Evolutionary conservation across 2,329 filamentous ascomycete species (phyloP).

Genomic region (Sphaerostilbella broomeana): DNA sequence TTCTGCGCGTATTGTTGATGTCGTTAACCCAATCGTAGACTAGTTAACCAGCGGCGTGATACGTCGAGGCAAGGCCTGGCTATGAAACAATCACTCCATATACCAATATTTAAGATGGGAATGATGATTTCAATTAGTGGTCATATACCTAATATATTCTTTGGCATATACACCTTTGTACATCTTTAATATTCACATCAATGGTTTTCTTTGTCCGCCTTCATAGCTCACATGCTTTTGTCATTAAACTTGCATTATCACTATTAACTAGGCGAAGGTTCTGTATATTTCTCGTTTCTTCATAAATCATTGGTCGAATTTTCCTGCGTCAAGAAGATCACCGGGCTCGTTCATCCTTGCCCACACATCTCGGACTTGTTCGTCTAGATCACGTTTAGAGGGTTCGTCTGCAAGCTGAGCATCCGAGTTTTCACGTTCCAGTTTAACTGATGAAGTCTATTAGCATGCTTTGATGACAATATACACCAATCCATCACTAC

Average conservation of each 20-base stretch:
- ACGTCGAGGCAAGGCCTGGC: too few relatives aligned
- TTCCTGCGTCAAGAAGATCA: constrained; percentile 41
- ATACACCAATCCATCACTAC: background rate
- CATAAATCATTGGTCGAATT: constrained; percentile 27
- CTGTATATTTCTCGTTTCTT: too few relatives aligned
- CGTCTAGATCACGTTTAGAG: constrained; percentile 18
- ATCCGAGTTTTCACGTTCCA: constrained; percentile 34
- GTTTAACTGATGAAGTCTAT: constrained; percentile 26
- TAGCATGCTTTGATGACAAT: background rate
- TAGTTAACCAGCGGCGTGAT: too few relatives aligned
- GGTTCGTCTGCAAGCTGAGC: constrained; percentile 27
- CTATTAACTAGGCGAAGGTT: too few relatives aligned
- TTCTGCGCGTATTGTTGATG: too few relatives aligned
- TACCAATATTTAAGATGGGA: too few relatives aligned
- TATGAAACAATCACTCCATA: too few relatives aligned
- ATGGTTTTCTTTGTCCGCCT: background rate
- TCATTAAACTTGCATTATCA: too few relatives aligned
- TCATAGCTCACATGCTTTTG: background rate
- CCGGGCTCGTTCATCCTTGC: constrained; percentile 35
- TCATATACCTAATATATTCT: too few relatives aligned
- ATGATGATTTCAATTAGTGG: too few relatives aligned
- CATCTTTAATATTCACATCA: background rate
- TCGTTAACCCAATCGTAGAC: too few relatives aligned
- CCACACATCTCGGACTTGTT: constrained; percentile 39
- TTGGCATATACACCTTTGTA: too few relatives aligned